Base-by-base conservation (phyloP, 2,329 filamentous ascomycete genomes). In the Xylariaceae sp. region DNA sequence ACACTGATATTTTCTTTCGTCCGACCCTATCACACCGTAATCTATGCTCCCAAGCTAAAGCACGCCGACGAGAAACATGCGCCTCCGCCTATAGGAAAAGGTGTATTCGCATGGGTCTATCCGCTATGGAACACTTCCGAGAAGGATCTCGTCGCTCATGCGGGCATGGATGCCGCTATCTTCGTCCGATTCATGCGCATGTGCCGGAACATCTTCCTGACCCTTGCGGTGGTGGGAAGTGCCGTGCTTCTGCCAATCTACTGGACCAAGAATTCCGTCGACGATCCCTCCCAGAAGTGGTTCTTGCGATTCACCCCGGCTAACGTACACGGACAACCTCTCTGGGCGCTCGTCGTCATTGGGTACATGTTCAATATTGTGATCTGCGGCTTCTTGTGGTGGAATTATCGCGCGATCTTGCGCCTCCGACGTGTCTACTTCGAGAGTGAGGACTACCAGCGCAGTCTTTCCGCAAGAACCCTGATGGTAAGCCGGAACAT, bases 1-100 rank as follows among this genome's bases (percentile, higher is more conserved):
- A 87, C 90, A 63, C 72, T 96, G 60, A 76, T 86, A 65, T 99
- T 97, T 80, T 96, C 91, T 63, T 78, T 97, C 68, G 80, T 97
- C 57, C 89, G 94, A 62, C 94, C 94, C 4, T 92, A 92, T 74
- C 93, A 97, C 74, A 88, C 88, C 58, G 84, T 93, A 67, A 90
- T 99, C 52, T 99, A 99, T 76, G 92, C 94, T 2, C 94, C 94
- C 47, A 93, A 95, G 73, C 80, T 95, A 53, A 96, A 96, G 73
- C 88, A 97, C 78, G 89, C 91, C 72, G 93, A 97, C 73, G 86
- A 90, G 66, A 91, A 88, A 74, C 91, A 96, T 76, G 84, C 89
- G 8, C 94, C 93, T 15, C 94, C 94, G 10, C 86, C 89, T 0
- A 82, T 97, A 68, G 90, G 89, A 58, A 95, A 88, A 71, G 88